Percentiles rank a stretch among this genome's conserved stretches.
phyloP scores from a whole-genome alignment of 768 basidiomycete genomes.

The Mycena indigotica region DNA sequence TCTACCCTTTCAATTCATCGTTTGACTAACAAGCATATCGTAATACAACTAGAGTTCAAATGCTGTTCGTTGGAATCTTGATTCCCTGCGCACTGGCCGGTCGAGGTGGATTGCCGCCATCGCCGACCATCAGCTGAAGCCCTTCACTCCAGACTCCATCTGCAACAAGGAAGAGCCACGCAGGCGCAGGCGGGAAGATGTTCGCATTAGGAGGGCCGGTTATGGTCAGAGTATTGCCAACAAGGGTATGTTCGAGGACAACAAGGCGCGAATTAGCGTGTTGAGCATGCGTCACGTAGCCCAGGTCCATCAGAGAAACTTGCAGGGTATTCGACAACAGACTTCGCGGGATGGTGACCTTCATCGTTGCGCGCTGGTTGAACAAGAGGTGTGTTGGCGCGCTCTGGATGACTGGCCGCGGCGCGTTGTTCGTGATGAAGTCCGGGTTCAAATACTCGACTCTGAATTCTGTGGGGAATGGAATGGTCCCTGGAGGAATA shows the following conservation, averaged over 20 bases:
- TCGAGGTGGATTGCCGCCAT: conserved; percentile 19
- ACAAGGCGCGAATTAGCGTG: conserved; percentile 39
- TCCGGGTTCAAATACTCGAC: conserved; percentile 38
- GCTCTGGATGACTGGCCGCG: conserved; percentile 26
- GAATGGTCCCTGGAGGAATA: conserved; percentile 27
- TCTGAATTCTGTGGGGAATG: conserved; percentile 28
- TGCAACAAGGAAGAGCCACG: conserved; percentile 18
- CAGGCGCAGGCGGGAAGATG: conserved; percentile 37
- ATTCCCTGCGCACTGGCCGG: neutral
- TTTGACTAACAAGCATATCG: neutral
- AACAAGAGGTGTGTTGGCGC: conserved; percentile 33
- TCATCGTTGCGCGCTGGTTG: conserved; percentile 35
- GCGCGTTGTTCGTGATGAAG: conserved; percentile 28
- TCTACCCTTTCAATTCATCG: too few relatives aligned
- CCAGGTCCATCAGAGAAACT: conserved; percentile 39
- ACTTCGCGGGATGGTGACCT: conserved; percentile 34
- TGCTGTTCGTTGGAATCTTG: neutral
- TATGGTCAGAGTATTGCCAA: conserved; percentile 33
- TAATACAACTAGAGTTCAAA: neutral
- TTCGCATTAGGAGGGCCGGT: conserved; percentile 39
- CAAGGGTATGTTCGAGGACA: conserved; percentile 35
- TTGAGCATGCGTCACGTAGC: conserved; percentile 39
- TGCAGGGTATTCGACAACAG: neutral
- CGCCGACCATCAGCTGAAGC: conserved; percentile 18
- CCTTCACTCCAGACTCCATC: conserved; percentile 19